A percentile compares a stretch with the other conserved stretches of the same genome.
phyloP scores from a whole-genome alignment of 306 rosid species.

The Myrica gale region DNA sequence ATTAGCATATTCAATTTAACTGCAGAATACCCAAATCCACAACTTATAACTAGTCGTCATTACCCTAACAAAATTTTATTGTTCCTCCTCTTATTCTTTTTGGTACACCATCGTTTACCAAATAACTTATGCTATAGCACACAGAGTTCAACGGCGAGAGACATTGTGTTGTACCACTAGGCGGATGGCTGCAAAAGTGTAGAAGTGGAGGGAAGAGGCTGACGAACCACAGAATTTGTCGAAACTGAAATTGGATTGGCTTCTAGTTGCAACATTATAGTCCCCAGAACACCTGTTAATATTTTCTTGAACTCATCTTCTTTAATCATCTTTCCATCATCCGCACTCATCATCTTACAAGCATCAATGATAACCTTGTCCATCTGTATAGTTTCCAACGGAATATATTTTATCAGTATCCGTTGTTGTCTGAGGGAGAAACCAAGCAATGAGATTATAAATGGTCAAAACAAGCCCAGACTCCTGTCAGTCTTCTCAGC shows the following conservation, averaged over 20 bases:
- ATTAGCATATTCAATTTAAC: slow-evolving; percentile 14
- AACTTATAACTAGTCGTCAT: slow-evolving; percentile 20
- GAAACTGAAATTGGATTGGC: slow-evolving; percentile 64
- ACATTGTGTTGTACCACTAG: slow-evolving; percentile 29
- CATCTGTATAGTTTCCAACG: slow-evolving; percentile 51
- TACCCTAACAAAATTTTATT: slow-evolving; percentile 25
- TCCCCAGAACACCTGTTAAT: slow-evolving; percentile 57
- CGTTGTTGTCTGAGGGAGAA: no score
- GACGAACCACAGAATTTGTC: slow-evolving; percentile 85
- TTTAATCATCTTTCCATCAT: slow-evolving; percentile 54
- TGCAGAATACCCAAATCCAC: slow-evolving; percentile 14
- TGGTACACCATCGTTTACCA: slow-evolving; percentile 15
- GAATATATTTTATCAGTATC: background rate
- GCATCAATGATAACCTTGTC: slow-evolving; percentile 58
- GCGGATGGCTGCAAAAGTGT: slow-evolving; percentile 62
- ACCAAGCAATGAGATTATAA: no score
- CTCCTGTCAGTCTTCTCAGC: no score
- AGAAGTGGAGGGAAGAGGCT: slow-evolving; percentile 72
- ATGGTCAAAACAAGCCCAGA: no score
- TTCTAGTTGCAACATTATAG: slow-evolving; percentile 77
- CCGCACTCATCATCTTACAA: slow-evolving; percentile 52
- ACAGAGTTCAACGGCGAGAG: background rate
- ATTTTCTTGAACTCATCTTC: slow-evolving; percentile 91
- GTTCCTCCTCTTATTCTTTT: slow-evolving; percentile 5
- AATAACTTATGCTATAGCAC: no score